These are phyloP conservation scores for Entomortierella parvispora DNA, from an alignment of 192 early-diverging fungal species.

Conservation along the genomic window DNA sequence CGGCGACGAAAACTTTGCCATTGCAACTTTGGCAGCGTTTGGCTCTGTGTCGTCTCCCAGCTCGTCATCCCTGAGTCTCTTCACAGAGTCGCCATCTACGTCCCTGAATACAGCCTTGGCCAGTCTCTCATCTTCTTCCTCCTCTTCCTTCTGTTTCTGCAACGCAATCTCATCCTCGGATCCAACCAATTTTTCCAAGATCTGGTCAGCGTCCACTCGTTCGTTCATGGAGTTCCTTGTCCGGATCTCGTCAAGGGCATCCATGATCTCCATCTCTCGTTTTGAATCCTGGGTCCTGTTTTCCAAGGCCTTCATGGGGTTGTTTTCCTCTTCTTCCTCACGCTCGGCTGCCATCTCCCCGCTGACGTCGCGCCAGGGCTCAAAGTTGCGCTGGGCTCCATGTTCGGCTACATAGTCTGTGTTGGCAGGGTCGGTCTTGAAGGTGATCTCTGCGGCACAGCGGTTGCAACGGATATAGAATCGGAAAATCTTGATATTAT, in stretches of 20 bases:
- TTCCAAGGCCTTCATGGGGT: constrained; percentile 96
- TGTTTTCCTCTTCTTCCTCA: constrained; percentile 87
- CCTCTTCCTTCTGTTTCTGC: constrained; percentile 54
- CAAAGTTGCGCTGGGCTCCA: constrained; percentile 94
- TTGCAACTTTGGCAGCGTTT: constrained; percentile 31
- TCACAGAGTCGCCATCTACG: constrained; percentile 73
- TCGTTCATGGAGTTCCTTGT: constrained; percentile 88
- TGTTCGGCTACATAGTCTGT: constrained; percentile 94
- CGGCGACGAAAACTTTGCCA: constrained; percentile 35
- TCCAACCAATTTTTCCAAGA: constrained; percentile 62
- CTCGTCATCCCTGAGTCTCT: constrained; percentile 61
- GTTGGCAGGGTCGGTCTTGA: constrained; percentile 97
- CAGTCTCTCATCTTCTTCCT: constrained; percentile 72
- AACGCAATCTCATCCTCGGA: constrained; percentile 52
- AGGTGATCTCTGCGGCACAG: constrained; percentile 98
- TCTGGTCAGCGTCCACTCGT: constrained; percentile 72
- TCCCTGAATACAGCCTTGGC: constrained; percentile 72
- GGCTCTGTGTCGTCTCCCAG: constrained; percentile 44
- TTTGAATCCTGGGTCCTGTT: constrained; percentile 94
- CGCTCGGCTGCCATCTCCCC: constrained; percentile 68
- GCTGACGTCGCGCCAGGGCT: constrained; percentile 86
- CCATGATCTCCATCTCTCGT: constrained; percentile 97
- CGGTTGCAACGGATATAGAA: constrained; percentile 89
- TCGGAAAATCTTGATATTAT: constrained; percentile 78
- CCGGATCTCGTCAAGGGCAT: constrained; percentile 94